A percentile compares a stretch with the other conserved stretches of the same genome.
Evolutionary conservation across 345 rosid species (phyloP).

Genomic region (Euphorbia tirucalli): DNA sequence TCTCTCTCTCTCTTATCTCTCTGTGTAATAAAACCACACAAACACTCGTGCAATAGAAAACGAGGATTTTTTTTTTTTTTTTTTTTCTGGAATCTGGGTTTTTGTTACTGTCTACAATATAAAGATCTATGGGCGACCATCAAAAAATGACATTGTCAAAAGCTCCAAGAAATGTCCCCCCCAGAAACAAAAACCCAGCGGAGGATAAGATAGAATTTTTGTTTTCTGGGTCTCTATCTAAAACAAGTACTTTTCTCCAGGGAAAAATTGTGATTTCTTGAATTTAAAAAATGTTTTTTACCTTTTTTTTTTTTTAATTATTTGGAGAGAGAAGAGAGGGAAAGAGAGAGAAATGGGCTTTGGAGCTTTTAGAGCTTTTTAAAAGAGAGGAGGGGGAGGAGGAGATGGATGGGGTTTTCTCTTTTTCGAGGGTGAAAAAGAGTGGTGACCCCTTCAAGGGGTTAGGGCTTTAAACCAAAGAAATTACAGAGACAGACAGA

Average conservation of each 20-base stretch:
- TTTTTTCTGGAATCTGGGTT: neutral
- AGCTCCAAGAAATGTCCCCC: neutral
- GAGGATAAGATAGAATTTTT: no score
- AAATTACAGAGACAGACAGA: neutral
- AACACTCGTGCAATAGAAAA: neutral
- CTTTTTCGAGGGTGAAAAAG: constrained; percentile 1
- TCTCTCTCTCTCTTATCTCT: neutral
- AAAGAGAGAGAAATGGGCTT: neutral
- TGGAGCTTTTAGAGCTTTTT: neutral
- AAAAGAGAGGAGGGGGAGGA: neutral
- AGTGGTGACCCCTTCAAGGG: constrained; percentile 14
- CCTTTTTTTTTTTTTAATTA: neutral
- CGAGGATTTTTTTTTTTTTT: neutral
- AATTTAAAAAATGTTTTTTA: neutral
- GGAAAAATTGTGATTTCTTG: neutral
- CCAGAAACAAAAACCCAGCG: no score
- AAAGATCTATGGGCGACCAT: neutral
- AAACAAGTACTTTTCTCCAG: neutral
- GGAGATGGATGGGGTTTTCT: constrained; percentile 9
- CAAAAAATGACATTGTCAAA: neutral
- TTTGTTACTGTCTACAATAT: neutral
- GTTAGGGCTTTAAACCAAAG: neutral
- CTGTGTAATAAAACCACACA: neutral
- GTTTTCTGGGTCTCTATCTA: neutral
- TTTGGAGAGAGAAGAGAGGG: neutral